These are phyloP conservation scores for Leptographium procerum DNA, from an alignment of 2,329 filamentous ascomycete genomes.

Conservation along the genomic window DNA sequence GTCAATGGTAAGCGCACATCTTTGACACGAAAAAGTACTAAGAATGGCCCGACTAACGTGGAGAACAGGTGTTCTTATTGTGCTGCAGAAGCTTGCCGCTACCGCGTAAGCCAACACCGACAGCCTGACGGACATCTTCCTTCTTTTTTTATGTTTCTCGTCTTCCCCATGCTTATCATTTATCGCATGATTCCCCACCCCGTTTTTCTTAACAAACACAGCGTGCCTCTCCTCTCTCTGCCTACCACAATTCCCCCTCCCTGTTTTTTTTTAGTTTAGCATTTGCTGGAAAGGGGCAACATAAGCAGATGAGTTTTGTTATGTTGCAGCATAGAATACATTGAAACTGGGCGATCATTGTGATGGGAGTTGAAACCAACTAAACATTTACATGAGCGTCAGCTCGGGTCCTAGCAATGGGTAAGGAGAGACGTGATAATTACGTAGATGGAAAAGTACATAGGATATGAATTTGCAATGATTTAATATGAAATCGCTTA, in stretches of 20 bases:
- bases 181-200: not conserved
- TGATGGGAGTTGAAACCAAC: not conserved
- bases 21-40: not conserved
- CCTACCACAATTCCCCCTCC: not conserved
- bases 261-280: not conserved
- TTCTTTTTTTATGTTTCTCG: not conserved
- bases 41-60: not conserved
- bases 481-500: not conserved
- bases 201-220: not conserved
- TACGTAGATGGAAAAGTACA: not conserved
- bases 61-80: constrained; percentile 13
- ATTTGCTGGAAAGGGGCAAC: not conserved
- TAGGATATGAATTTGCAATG: not conserved
- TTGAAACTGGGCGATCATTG: not conserved
- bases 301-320: not conserved
- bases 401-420: not conserved
- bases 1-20: constrained; percentile 64
- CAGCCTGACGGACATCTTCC: not conserved
- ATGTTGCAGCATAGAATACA: not conserved
- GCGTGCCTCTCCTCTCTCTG: not conserved
- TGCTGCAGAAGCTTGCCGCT: constrained; percentile 10
- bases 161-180: not conserved
- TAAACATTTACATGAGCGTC: not conserved
- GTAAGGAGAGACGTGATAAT: not conserved
- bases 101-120: not conserved